Percentiles rank a stretch among this genome's conserved stretches.
Conservation (phyloP, 176 grass and related monocot species). For the Aegilops speltoides region DNA sequence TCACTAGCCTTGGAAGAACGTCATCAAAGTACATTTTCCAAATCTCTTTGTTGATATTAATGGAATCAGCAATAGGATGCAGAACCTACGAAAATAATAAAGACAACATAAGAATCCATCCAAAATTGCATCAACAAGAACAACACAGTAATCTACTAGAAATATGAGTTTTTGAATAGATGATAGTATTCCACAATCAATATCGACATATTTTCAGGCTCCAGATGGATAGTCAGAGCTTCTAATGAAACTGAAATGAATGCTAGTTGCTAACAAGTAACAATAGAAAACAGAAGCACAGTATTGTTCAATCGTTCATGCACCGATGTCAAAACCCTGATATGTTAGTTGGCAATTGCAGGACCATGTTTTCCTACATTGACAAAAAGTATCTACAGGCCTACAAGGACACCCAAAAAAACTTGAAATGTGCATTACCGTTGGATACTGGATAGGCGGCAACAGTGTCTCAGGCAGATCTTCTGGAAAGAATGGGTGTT, state of each 20-base stretch:
- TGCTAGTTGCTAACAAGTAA: background rate
- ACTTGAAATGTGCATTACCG: constrained; percentile 36
- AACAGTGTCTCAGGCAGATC: constrained; percentile 69
- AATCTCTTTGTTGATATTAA: constrained; percentile 91
- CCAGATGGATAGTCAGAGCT: background rate
- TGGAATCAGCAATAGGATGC: constrained; percentile 73
- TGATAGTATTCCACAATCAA: background rate
- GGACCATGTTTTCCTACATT: background rate
- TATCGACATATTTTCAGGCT: background rate
- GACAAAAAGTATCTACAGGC: background rate
- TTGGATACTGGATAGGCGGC: constrained; percentile 89
- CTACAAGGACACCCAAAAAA: background rate
- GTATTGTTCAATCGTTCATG: background rate
- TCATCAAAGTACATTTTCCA: constrained; percentile 92
- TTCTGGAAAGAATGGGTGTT: constrained; percentile 91
- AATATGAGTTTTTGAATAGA: constrained; percentile 13
- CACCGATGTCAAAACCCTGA: background rate
- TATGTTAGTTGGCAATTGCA: background rate
- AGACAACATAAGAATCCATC: constrained; percentile 23
- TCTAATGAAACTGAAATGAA: background rate
- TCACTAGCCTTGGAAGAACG: constrained; percentile 79
- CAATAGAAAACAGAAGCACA: background rate
- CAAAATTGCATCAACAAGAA: constrained; percentile 17
- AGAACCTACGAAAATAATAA: constrained; percentile 63
- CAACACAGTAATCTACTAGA: background rate